Evolutionary conservation across 352 stramenopile genomes (phyloP), one percentile per base, ranked within the genome.

Genomic region (Globisporangium sylvaticum): DNA sequence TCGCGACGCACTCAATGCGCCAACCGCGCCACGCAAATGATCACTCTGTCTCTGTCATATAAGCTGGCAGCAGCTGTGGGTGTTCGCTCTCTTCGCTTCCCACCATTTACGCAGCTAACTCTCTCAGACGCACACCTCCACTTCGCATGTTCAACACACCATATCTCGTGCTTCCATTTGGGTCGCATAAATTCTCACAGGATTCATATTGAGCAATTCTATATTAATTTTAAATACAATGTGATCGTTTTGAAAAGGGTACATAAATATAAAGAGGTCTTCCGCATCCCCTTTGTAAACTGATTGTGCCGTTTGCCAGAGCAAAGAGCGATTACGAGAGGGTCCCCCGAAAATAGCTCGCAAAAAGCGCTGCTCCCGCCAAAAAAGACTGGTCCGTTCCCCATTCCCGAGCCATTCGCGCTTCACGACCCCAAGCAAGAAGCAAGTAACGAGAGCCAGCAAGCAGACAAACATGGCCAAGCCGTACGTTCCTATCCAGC

Each of bases 401-500:
- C 54, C 27, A 46, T 60, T 60, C 25, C 27, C 54, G 29, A 60
- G 54, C 54, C 54, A 60, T 60, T 60, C 54, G 54, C 54, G 3
- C 48, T 24, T 14, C 20, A 14, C 42, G 46, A 54, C 46, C 14
- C 20, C 48, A 55, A 3, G 18, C 53, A 42, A 3, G 18, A 27
- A 42, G 9, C 6, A 25, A 24, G 57, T 18, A 62, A 53, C 22
- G 37, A 53, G 32, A 34, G 32, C 57, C 39, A 42, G 10, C 29
- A 15, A 32, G n/a, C 31, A 54, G 34, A 44, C 1, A 53, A 32
- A 32, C 18, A 69, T 69, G 64, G 25, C 53, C 67, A 87, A 84
- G 68, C 61, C 75, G 79, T 87, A 75, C 59, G 79, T 68, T 9
- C 0, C 1, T 27, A 39, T 24, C 24, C 53, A 39, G 48, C 8